phyloP scores from a whole-genome alignment of 1,139 yeast species.

The Pichia inconspicua region DNA sequence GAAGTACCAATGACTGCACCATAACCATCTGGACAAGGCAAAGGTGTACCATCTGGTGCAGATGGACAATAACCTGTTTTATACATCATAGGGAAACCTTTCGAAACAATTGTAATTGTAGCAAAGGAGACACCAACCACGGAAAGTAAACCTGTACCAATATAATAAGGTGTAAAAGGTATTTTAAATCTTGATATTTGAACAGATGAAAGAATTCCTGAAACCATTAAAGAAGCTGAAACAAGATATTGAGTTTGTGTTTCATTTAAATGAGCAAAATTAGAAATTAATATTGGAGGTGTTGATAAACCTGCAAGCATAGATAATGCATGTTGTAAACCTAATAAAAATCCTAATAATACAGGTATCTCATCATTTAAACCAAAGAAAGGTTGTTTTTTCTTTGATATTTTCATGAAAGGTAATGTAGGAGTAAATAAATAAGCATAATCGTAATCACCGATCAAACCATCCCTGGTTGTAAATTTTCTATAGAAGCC shows the following conservation, averaged over 20 bases:
- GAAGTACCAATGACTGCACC: constrained; percentile 81
- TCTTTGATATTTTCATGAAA: constrained; percentile 40
- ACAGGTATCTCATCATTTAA: constrained; percentile 73
- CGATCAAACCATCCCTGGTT: constrained; percentile 69
- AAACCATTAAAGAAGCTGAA: constrained; percentile 64
- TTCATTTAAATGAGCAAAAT: constrained; percentile 48
- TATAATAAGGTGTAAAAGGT: constrained; percentile 59
- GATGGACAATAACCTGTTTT: constrained; percentile 58
- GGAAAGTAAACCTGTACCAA: constrained; percentile 82
- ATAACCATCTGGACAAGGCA: constrained; percentile 84
- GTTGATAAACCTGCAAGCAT: constrained; percentile 88
- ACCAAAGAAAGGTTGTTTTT: constrained; percentile 74
- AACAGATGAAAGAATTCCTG: constrained; percentile 64
- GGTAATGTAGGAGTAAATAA: constrained; percentile 75
- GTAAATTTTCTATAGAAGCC: constrained; percentile 28
- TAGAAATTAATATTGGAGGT: constrained; percentile 70
- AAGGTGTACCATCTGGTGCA: constrained; percentile 50
- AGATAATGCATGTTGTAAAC: constrained; percentile 80
- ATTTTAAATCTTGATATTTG: constrained; percentile 80
- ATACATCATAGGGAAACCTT: constrained; percentile 78
- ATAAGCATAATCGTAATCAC: constrained; percentile 74
- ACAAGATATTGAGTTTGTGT: constrained; percentile 61
- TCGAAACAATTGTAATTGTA: constrained; percentile 69
- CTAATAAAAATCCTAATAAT: constrained; percentile 63
- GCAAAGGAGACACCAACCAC: constrained; percentile 90